phyloP scores from a whole-genome alignment of 2,329 filamentous ascomycete genomes.

The Diplocarpon rosae region DNA sequence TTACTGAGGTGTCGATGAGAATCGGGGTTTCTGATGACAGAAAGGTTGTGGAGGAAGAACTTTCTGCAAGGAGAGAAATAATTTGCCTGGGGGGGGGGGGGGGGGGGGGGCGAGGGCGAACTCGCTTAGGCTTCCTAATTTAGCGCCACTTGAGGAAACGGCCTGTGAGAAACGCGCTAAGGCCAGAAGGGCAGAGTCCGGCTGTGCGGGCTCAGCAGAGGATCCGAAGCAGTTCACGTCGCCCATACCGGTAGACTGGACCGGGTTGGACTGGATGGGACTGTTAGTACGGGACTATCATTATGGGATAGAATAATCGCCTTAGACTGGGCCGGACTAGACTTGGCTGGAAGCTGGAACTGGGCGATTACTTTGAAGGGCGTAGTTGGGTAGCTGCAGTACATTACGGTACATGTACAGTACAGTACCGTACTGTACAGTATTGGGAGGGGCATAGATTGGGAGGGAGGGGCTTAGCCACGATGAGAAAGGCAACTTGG shows the following conservation, averaged over 20 bases:
- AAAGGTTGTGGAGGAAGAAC: slow-evolving; percentile 8
- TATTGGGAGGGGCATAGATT: not conserved
- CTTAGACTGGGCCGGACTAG: not conserved
- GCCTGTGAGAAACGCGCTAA: not conserved
- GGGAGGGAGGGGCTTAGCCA: too few species aligned
- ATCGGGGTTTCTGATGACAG: slow-evolving; percentile 11
- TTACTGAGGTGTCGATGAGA: slow-evolving; percentile 2
- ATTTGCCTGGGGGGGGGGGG: slow-evolving; percentile 1
- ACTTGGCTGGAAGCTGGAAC: too few species aligned
- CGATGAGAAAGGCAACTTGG: too few species aligned
- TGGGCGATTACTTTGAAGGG: too few species aligned
- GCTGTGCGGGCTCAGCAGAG: too few species aligned
- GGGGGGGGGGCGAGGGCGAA: not conserved
- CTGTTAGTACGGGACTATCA: too few species aligned
- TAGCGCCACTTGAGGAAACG: not conserved
- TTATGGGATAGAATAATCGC: too few species aligned
- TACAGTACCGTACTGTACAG: not conserved
- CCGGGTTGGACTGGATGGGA: not conserved
- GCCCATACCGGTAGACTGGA: too few species aligned
- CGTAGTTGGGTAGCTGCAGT: too few species aligned
- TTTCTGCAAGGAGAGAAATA: not conserved
- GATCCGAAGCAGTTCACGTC: too few species aligned
- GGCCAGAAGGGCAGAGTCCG: too few species aligned
- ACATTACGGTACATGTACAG: too few species aligned
- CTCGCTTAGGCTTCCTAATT: slow-evolving; percentile 1